These are phyloP conservation scores for Clavispora santaluciae DNA, from an alignment of 805 yeast species.

Conservation along the genomic window DNA sequence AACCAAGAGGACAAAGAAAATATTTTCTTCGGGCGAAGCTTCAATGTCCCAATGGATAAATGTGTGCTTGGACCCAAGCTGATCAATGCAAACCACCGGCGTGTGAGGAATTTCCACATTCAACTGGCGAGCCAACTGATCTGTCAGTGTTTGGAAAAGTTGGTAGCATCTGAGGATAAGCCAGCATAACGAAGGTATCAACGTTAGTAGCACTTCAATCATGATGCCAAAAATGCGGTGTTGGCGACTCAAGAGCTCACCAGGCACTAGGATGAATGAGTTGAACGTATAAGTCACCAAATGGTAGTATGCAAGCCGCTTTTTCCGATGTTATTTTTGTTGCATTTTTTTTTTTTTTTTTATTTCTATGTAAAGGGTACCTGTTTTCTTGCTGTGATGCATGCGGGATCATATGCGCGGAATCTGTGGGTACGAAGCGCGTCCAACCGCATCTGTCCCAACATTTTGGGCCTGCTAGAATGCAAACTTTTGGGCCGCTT, in stretches of 20 bases:
- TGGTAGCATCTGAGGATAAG: constrained; percentile 34
- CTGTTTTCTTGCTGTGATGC: background rate
- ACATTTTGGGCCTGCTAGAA: no score
- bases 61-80: constrained; percentile 41
- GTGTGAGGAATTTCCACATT: constrained; percentile 52
- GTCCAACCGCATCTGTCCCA: background rate
- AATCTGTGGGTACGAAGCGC: background rate
- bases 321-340: background rate
- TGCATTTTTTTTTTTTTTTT: background rate
- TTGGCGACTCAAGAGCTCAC: background rate
- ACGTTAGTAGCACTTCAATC: constrained; percentile 31
- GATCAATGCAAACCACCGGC: constrained; percentile 52
- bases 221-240: constrained; percentile 10
- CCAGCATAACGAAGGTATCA: constrained; percentile 35
- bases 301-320: background rate
- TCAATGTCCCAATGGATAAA: constrained; percentile 47
- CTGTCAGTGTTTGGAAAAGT: constrained; percentile 41
- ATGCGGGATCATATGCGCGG: background rate
- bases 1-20: constrained; percentile 30
- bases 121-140: constrained; percentile 41
- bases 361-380: background rate
- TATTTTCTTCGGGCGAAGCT: constrained; percentile 22
- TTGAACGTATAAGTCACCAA: background rate
- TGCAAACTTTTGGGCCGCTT: no score
- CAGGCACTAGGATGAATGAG: background rate